Evolutionary conservation across 2,329 filamentous ascomycete genomes (phyloP).

Genomic region (Diaporthe aspalathi): DNA sequence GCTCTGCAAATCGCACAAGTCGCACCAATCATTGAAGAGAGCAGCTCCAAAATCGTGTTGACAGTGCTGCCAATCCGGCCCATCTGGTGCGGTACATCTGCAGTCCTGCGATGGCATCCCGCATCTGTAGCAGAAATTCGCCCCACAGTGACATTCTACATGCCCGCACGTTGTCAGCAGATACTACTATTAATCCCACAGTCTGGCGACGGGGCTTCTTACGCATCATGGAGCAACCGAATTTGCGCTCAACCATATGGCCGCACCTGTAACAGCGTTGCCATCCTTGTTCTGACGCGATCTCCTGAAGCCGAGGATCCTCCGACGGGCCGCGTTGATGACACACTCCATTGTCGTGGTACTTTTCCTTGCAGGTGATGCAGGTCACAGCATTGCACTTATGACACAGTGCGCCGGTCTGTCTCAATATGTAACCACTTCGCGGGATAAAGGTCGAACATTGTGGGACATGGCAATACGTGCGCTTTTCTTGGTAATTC

Average conservation of each 20-base stretch:
- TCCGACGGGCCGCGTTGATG: slow-evolving; percentile 49
- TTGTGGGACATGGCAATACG: slow-evolving; percentile 59
- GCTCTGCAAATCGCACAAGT: too few relatives aligned
- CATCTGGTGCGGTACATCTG: too few relatives aligned
- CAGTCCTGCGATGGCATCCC: slow-evolving; percentile 42
- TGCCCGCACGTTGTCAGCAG: neutral
- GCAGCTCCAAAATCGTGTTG: too few relatives aligned
- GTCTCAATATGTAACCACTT: neutral
- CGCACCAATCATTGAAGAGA: too few relatives aligned
- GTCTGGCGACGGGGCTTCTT: neutral
- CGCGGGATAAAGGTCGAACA: slow-evolving; percentile 61
- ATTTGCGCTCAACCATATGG: neutral
- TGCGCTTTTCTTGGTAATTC: slow-evolving; percentile 39
- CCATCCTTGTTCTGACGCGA: slow-evolving; percentile 60
- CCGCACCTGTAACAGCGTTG: slow-evolving; percentile 60
- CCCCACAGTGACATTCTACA: slow-evolving; percentile 57
- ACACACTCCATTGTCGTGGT: slow-evolving; percentile 63
- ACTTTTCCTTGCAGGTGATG: slow-evolving; percentile 58
- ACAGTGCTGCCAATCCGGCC: too few relatives aligned
- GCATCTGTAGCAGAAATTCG: slow-evolving; percentile 62
- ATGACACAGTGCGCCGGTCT: slow-evolving; percentile 54
- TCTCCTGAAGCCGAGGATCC: slow-evolving; percentile 52
- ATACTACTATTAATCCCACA: rapidly evolving
- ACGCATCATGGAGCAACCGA: too few relatives aligned
- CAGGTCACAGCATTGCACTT: slow-evolving; percentile 61